Conservation (phyloP, 768 basidiomycete species). For the Mycena vitilis region DNA sequence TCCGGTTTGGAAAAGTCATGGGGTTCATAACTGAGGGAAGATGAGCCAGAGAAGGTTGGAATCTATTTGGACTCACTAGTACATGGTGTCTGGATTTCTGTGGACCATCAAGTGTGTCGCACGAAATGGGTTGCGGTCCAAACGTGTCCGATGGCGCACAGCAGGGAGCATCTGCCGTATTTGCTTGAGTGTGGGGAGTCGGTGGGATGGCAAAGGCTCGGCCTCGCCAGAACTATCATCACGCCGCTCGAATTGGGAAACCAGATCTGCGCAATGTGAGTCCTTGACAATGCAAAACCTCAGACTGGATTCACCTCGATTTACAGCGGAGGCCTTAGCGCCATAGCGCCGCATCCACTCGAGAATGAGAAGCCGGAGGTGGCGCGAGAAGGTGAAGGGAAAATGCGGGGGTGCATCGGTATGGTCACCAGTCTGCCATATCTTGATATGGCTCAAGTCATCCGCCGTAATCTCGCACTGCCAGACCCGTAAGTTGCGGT, state of each 20-base stretch:
- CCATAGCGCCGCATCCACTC: conserved; percentile 11
- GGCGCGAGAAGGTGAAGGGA: neutral
- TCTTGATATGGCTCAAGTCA: conserved; percentile 1
- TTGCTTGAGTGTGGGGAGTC: neutral
- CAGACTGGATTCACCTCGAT: neutral
- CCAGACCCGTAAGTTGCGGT: neutral
- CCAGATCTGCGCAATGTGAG: conserved; percentile 2
- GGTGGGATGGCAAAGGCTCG: neutral
- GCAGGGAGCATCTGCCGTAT: neutral
- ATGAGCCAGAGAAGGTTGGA: neutral
- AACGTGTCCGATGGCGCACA: neutral
- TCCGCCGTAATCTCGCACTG: conserved; percentile 17
- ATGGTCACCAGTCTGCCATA: conserved; percentile 16
- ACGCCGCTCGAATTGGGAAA: neutral
- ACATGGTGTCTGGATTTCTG: conserved; percentile 19
- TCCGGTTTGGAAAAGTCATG: conserved; percentile 21
- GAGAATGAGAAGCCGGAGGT: conserved; percentile 3
- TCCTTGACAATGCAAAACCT: neutral
- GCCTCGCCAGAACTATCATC: neutral
- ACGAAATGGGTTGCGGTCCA: conserved; percentile 20
- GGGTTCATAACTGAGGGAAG: conserved; percentile 3
- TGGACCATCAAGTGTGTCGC: conserved; percentile 23
- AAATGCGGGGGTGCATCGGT: neutral
- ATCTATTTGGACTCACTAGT: conserved; percentile 8
- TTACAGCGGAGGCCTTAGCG: neutral